Evolutionary conservation across 306 rosid species (phyloP), one percentile per base, ranked within the genome.

Genomic region (Trifolium repens): DNA sequence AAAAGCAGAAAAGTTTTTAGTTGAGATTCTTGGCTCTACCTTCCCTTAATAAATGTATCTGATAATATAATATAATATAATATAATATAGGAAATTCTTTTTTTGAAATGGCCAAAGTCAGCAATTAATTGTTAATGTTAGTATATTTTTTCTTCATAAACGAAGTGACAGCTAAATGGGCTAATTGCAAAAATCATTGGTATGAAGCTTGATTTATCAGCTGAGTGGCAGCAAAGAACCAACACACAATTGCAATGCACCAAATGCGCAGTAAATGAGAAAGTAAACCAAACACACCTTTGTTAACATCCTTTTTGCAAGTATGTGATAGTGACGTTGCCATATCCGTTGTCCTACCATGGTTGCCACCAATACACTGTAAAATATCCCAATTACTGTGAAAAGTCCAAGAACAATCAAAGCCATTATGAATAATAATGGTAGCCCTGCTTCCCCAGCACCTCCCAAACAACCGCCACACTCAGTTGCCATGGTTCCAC

Each of bases 261-360:
- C 68, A 47, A 61, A 76, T 43, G 79, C 40, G 60, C 27, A 39
- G 52, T 39, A 72, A n/a, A 65, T 16, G 47, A 66, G 69, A 77
- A 15, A 40, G 76, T 53, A 59, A 80, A 76, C 42, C 58, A 66
- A 46, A 66, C 91, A 74, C 75, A 94, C 99, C 89, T 94, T 94
- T 52, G 99, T 94, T 55, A 94, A 74, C 97, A 94, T 94, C 88
- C 99, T 89, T 84, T 94, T 94, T 5, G 99, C 99, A 70, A 94
- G 96, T 76, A 92, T 94, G 81, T 94, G 99, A 85, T 92, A 92
- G 85, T 94, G 99, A 22, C 97, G 96, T 81, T 94, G 99, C 97
- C 99, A 94, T 53, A 94, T 94, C 79, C 99, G 85, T 68, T 94
- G 99, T 59, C 97, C 99, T 44, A 94, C 99, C 99, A 94, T 94